Percentiles rank a stretch among this genome's conserved stretches.
phyloP scores from a whole-genome alignment of 768 basidiomycete genomes.

The Termitomyces heimii region DNA sequence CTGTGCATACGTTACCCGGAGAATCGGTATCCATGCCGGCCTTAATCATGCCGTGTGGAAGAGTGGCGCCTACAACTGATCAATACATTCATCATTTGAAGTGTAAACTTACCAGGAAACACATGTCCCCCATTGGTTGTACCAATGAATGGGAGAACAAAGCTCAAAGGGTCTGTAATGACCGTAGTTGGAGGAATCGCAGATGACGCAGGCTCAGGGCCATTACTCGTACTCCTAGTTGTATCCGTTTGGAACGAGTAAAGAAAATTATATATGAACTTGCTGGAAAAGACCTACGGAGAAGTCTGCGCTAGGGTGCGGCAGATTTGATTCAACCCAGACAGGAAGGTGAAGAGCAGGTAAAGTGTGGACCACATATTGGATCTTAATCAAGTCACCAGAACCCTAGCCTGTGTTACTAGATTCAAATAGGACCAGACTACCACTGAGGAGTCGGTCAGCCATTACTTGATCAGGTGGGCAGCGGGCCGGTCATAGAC shows the following conservation, averaged over 20 bases:
- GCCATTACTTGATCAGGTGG: not conserved
- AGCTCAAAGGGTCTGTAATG: constrained; percentile 32
- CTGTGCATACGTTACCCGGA: constrained; percentile 43
- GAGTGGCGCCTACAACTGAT: constrained; percentile 41
- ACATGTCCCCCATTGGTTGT: constrained; percentile 61
- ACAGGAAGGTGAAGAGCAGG: not conserved
- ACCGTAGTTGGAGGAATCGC: not conserved
- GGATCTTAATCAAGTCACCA: not conserved
- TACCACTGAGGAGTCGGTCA: not conserved
- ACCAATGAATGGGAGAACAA: constrained; percentile 58
- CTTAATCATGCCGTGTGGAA: constrained; percentile 70
- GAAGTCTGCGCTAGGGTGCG: not conserved
- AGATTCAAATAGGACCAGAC: not conserved
- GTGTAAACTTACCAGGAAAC: constrained; percentile 44
- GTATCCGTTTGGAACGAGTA: not conserved
- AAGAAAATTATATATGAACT: not conserved
- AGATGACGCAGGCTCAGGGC: not conserved
- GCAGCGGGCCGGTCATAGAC: not conserved
- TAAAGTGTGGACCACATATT: not conserved
- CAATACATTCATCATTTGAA: not conserved
- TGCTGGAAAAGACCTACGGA: not conserved
- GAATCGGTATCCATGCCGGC: constrained; percentile 64
- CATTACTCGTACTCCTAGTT: not conserved
- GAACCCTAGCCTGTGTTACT: not conserved
- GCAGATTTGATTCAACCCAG: not conserved